Evolutionary conservation across 768 basidiomycete genomes (phyloP), one percentile per base, ranked within the genome.

Genomic region (Xanthoconium purpureum): DNA sequence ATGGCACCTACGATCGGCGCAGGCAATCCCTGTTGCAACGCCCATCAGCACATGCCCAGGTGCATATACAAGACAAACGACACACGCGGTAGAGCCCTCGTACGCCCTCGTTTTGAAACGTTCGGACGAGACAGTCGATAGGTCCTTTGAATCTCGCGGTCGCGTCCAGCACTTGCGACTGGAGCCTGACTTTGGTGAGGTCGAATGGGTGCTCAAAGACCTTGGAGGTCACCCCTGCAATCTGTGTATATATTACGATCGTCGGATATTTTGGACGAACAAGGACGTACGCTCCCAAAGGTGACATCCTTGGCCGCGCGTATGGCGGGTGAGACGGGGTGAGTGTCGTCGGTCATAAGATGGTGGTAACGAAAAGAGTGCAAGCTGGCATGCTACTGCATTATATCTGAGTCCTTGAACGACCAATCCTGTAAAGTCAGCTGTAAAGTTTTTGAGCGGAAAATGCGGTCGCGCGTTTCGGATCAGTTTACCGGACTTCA

Each of bases 171-270:
- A 95, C 86, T 66, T 98, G 96, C 2, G 91, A 83, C 71, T 98
- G 96, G 42, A 98, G 79, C 47, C 95, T 83, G 56, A 97, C 95
- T 75, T 97, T 98, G 54, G 93, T 89, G 36, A 98, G 82, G 73
- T 98, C 95, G 66, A 96, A 94, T 1, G 96, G 96, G 69, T 97
- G 93, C 74, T 96, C 94, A 59, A 97, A 87, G 15, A 94, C 77
- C 70, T 87, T 85, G 45, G 94, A 87, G 10, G 82, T 77, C 78
- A 96, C 93, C 28, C 95, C 95, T 53, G 94, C 91, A 53, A 84
- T 73, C 91, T 93, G 47, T 24, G 28, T 39, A 6, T 20, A 39
- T 28, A 45, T 58, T 35, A 47, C 5, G 33, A 54, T 39, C 32
- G 6, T 32, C 35, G 9, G 1, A 5, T 24, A 37, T 46, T 9